Conservation (phyloP, 371 early-diverging fungal genomes). For the Syncephalastrum sp. region DNA sequence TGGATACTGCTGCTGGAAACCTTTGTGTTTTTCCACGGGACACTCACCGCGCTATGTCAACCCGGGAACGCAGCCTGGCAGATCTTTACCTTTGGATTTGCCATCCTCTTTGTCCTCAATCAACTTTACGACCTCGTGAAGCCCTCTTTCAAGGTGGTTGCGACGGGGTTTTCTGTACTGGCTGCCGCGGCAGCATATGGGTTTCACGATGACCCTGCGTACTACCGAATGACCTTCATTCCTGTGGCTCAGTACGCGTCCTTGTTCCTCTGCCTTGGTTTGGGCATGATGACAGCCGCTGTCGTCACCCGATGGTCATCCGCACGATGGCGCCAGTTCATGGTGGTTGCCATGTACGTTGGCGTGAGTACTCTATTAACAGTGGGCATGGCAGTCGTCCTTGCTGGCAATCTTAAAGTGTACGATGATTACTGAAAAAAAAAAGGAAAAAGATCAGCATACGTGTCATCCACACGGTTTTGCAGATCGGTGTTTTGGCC, state of each 20-base stretch:
- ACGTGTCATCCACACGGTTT: no score
- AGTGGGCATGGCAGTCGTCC: constrained; percentile 26
- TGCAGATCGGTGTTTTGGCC: no score
- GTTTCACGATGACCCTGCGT: constrained; percentile 26
- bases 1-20: constrained; percentile 38
- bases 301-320: neutral
- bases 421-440: constrained; percentile 36
- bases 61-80: constrained; percentile 42
- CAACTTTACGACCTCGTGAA: constrained; percentile 28
- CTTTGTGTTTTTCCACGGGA: constrained; percentile 44
- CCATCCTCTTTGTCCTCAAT: constrained; percentile 31
- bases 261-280: constrained; percentile 17
- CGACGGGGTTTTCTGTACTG: constrained; percentile 8
- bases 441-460: no score
- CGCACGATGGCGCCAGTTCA: constrained; percentile 1
- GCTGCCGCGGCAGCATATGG: constrained; percentile 17
- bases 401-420: constrained; percentile 30
- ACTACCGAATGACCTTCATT: constrained; percentile 37
- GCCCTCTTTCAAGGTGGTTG: constrained; percentile 16
- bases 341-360: constrained; percentile 10
- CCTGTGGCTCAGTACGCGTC: constrained; percentile 38
- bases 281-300: constrained; percentile 17
- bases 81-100: constrained; percentile 42
- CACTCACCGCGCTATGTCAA: constrained; percentile 40
- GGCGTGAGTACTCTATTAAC: constrained; percentile 13